These are phyloP conservation scores for Globisporangium megalacanthum DNA, from an alignment of 352 stramenopile species.

Conservation along the genomic window DNA sequence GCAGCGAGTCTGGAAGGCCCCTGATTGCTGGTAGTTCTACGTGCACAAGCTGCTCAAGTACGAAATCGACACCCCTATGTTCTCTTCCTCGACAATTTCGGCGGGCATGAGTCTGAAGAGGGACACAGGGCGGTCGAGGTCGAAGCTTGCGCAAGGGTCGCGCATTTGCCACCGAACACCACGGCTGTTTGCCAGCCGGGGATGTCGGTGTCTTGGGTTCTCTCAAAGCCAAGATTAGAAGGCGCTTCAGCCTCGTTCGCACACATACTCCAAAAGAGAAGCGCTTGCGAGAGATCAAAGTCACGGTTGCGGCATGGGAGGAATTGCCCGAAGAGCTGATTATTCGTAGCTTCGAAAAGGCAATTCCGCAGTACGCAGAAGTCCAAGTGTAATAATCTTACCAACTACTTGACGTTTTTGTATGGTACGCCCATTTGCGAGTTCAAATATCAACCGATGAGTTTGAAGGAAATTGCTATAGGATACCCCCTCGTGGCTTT, in stretches of 20 bases:
- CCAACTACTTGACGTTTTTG: not conserved
- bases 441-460: not conserved
- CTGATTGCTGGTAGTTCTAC: not conserved
- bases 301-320: not conserved
- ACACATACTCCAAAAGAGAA: not conserved
- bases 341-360: not conserved
- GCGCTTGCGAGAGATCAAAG: not conserved
- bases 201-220: slow-evolving; percentile 15
- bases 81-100: slow-evolving; percentile 20
- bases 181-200: slow-evolving; percentile 12
- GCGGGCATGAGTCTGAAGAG: slow-evolving; percentile 15
- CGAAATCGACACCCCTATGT: slow-evolving; percentile 5
- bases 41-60: not conserved
- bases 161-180: slow-evolving; percentile 3
- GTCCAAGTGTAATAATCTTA: not conserved
- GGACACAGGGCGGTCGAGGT: slow-evolving; percentile 5
- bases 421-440: not conserved
- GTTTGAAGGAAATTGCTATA: not conserved
- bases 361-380: not conserved
- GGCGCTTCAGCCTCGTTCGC: not conserved
- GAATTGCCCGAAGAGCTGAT: not conserved
- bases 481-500: not conserved
- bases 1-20: slow-evolving; percentile 5
- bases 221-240: not conserved
- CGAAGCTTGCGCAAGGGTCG: slow-evolving; percentile 1